phyloP scores from a whole-genome alignment of 768 basidiomycete species.

The Trametes coccinea region DNA sequence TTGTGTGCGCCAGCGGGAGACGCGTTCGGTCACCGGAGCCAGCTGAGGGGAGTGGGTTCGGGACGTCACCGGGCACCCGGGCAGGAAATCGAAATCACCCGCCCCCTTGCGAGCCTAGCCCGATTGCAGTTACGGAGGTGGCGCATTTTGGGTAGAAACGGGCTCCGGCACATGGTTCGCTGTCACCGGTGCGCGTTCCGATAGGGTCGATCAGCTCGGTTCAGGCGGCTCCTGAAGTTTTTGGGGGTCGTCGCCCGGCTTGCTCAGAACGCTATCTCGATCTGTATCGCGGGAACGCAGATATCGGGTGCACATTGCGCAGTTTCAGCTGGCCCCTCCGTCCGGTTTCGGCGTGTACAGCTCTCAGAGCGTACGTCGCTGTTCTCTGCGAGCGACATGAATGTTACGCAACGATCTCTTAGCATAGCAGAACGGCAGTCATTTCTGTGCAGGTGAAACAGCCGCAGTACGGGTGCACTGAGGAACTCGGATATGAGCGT shows the following conservation, averaged over 20 bases:
- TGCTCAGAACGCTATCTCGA: constrained; percentile 25
- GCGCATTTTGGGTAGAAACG: constrained; percentile 19
- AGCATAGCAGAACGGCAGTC: neutral
- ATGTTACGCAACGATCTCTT: no score
- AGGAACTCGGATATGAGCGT: neutral
- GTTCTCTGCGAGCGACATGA: no score
- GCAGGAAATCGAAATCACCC: neutral
- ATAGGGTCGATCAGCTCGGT: constrained; percentile 21
- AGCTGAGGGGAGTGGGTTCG: neutral
- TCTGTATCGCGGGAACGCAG: constrained; percentile 10
- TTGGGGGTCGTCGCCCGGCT: constrained; percentile 19
- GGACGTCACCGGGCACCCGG: neutral
- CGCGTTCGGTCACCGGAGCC: neutral
- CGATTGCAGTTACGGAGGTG: constrained; percentile 13
- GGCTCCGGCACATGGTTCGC: constrained; percentile 13
- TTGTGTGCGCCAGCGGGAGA: no score
- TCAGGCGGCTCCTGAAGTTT: constrained; percentile 16
- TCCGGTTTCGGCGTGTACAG: no score
- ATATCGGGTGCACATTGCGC: constrained; percentile 3
- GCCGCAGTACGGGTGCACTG: neutral
- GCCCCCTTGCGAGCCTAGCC: neutral
- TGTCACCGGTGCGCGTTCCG: constrained; percentile 14
- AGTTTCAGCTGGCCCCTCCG: neutral
- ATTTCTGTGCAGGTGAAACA: neutral
- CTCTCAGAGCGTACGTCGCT: no score